Evolutionary conservation across 2,329 filamentous ascomycete species (phyloP).

Genomic region (Lasiodiplodia gonubiensis): DNA sequence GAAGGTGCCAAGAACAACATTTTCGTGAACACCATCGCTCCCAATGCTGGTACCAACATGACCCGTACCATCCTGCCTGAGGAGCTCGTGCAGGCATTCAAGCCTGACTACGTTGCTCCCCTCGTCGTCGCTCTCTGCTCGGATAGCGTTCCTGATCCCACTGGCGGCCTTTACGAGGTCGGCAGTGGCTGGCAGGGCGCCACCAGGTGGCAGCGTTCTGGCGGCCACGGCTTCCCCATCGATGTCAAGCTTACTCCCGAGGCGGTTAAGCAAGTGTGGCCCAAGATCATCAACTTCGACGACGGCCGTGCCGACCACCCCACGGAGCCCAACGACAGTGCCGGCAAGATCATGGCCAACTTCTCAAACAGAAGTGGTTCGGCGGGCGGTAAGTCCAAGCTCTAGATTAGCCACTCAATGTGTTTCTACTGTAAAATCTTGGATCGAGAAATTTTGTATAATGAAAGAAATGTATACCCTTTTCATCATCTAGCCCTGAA

Average conservation of each 20-base stretch:
- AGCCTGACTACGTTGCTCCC: constrained; percentile 97
- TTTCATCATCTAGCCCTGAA: background rate
- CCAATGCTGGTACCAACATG: constrained; percentile 95
- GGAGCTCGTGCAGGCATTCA: constrained; percentile 98
- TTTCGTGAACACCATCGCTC: constrained; percentile 95
- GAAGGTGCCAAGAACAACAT: constrained; percentile 99
- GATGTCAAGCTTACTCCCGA: constrained; percentile 81
- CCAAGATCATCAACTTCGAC: constrained; percentile 83
- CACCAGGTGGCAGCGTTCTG: constrained; percentile 93
- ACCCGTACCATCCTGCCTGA: constrained; percentile 93
- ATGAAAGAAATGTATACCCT: constrained; percentile 28
- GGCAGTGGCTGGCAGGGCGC: constrained; percentile 91
- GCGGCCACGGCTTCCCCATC: constrained; percentile 88
- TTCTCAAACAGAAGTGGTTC: constrained; percentile 72
- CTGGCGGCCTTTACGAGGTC: constrained; percentile 89
- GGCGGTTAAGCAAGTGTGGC: constrained; percentile 68
- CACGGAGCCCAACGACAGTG: constrained; percentile 74
- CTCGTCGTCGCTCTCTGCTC: constrained; percentile 84
- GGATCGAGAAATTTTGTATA: constrained; percentile 17
- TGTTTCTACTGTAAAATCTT: constrained; percentile 1
- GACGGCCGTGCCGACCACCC: constrained; percentile 88
- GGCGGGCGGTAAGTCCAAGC: constrained; percentile 41
- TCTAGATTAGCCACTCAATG: constrained; percentile 28
- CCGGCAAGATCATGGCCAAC: constrained; percentile 84
- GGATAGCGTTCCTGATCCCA: constrained; percentile 85